A percentile compares a stretch with the other conserved stretches of the same genome.
Conservation (phyloP, 345 rosid species). For the Sonneratia caseolaris region DNA sequence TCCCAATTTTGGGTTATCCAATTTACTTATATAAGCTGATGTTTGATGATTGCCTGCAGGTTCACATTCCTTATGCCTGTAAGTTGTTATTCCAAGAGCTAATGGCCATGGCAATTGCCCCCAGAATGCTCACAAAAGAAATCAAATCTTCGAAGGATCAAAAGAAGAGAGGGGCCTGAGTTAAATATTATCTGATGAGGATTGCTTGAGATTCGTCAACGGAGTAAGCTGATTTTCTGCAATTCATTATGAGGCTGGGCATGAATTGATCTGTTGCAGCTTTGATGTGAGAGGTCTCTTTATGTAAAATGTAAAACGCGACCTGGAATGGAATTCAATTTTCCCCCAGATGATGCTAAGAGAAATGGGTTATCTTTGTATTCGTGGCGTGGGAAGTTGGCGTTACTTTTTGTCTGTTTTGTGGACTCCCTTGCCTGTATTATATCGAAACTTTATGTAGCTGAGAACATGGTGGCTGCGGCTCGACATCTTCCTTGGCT, state of each 20-base stretch:
- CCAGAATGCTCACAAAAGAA: slow-evolving; percentile 83
- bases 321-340: no score
- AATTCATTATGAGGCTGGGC: background rate
- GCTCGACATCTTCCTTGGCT: background rate
- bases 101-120: slow-evolving; percentile 99
- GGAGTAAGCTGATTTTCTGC: background rate
- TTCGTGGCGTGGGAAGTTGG: background rate
- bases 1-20: background rate
- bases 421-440: no score
- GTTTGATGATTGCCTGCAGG: slow-evolving; percentile 29
- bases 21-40: background rate
- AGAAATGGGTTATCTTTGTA: background rate
- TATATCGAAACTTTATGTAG: no score
- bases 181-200: background rate
- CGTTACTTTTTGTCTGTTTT: no score
- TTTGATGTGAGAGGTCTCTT: background rate
- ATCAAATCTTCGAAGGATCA: slow-evolving; percentile 34
- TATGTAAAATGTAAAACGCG: background rate
- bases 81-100: slow-evolving; percentile 95
- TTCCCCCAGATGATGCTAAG: background rate
- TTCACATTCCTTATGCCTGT: slow-evolving; percentile 87
- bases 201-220: background rate
- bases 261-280: no score
- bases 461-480: no score
- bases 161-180: slow-evolving; percentile 53